Evolutionary conservation across 495 filamentous ascomycete species (phyloP).

Genomic region (Aspergillus avenaceus): DNA sequence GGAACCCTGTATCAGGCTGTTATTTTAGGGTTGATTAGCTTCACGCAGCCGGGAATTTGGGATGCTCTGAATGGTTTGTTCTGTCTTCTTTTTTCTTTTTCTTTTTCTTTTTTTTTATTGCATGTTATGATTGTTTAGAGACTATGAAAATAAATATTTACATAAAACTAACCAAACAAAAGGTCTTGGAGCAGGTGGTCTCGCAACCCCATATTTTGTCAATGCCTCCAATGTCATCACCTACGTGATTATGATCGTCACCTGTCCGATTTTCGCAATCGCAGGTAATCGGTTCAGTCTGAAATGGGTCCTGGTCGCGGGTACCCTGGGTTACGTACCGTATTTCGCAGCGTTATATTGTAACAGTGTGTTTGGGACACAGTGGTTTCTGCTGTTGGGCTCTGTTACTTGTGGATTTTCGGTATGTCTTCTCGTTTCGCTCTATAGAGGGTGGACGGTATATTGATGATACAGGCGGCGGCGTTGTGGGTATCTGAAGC

Average conservation of each 20-base stretch:
- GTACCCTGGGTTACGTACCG: conserved; percentile 52
- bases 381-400: conserved; percentile 55
- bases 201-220: conserved; percentile 50
- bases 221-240: conserved; percentile 57
- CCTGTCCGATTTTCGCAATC: conserved; percentile 48
- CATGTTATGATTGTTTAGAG: too few relatives aligned
- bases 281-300: conserved; percentile 51
- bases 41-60: conserved; percentile 58
- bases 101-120: too few relatives aligned
- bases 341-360: conserved; percentile 55
- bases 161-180: neutral
- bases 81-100: too few relatives aligned
- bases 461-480: conserved; percentile 33
- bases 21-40: conserved; percentile 50
- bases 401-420: conserved; percentile 51
- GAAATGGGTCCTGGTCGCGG: conserved; percentile 49
- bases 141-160: too few relatives aligned
- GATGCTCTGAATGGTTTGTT: conserved; percentile 48
- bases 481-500: conserved; percentile 57
- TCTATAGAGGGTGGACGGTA: neutral
- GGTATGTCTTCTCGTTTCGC: neutral
- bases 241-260: conserved; percentile 54
- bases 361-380: conserved; percentile 53
- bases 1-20: conserved; percentile 53
- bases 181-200: conserved; percentile 52